phyloP scores from a whole-genome alignment of 2,329 filamentous ascomycete species.

The Amauroascus verrucosus region DNA sequence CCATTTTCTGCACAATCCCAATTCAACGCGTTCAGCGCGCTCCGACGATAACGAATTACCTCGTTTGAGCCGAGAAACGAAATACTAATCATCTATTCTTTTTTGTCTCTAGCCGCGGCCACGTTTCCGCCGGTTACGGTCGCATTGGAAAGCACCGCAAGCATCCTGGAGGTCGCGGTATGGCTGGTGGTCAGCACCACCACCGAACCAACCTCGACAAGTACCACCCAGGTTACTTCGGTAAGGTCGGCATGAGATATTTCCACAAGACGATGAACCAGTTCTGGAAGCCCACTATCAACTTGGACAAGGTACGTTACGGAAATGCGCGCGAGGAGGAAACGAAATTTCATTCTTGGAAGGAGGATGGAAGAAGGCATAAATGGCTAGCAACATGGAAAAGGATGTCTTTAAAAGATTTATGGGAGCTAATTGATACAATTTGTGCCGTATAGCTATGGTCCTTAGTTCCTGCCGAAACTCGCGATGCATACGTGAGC shows the following conservation, averaged over 20 bases:
- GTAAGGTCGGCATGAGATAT: constrained; percentile 90
- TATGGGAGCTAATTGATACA: constrained; percentile 1
- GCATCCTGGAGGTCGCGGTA: constrained; percentile 67
- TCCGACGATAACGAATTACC: background rate
- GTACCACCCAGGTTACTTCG: constrained; percentile 98
- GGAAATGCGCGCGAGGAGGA: background rate
- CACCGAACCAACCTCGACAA: constrained; percentile 88
- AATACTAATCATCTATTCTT: constrained; percentile 11
- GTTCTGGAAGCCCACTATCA: constrained; percentile 98
- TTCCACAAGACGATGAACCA: constrained; percentile 95
- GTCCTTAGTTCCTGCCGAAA: constrained; percentile 86
- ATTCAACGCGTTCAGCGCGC: background rate
- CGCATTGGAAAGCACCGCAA: constrained; percentile 99
- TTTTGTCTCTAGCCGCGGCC: constrained; percentile 60
- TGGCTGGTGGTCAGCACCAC: constrained; percentile 99
- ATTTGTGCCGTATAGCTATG: constrained; percentile 56
- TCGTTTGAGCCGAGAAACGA: background rate
- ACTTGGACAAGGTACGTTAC: constrained; percentile 85
- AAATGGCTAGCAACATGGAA: background rate
- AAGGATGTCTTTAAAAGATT: background rate
- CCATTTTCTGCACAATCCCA: background rate
- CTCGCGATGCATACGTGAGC: constrained; percentile 81
- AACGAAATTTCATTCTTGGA: background rate
- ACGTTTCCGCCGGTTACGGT: constrained; percentile 97
- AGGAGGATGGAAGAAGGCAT: background rate